Conservation (phyloP, 2,329 filamentous ascomycete species). For the Fonsecaea monophora region DNA sequence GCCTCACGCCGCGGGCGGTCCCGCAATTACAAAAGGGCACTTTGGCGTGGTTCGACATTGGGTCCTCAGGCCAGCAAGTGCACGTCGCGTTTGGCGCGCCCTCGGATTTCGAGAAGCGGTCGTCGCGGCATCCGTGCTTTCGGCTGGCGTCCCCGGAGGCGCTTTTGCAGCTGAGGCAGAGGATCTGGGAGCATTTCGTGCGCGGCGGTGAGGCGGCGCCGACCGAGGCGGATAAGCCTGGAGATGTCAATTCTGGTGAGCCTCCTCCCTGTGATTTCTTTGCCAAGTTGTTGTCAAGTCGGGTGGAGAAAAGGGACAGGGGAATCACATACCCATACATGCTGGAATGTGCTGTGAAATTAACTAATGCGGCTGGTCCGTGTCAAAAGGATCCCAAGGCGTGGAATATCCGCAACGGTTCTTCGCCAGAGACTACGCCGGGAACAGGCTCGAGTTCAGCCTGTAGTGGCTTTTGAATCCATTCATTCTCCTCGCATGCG, state of each 20-base stretch:
- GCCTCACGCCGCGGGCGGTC: slow-evolving; percentile 60
- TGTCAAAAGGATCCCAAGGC: slow-evolving; percentile 55
- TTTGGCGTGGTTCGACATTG: slow-evolving; percentile 59
- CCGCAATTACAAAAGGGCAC: slow-evolving; percentile 59
- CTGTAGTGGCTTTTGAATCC: slow-evolving; percentile 37
- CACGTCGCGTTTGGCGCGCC: slow-evolving; percentile 60
- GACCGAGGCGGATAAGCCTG: slow-evolving; percentile 62
- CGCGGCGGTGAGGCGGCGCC: slow-evolving; percentile 60
- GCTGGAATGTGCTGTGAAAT: not conserved
- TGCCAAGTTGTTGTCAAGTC: not conserved
- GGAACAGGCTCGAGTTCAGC: slow-evolving; percentile 62
- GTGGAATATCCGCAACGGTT: slow-evolving; percentile 68
- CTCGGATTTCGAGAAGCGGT: slow-evolving; percentile 61
- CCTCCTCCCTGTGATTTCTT: slow-evolving; percentile 10
- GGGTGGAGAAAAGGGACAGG: too few relatives aligned
- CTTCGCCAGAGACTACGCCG: slow-evolving; percentile 66
- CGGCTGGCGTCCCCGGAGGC: slow-evolving; percentile 56
- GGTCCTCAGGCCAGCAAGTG: slow-evolving; percentile 49
- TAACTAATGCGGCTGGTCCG: not conserved
- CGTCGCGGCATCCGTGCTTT: slow-evolving; percentile 67
- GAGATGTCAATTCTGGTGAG: slow-evolving; percentile 53
- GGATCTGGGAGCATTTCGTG: slow-evolving; percentile 61
- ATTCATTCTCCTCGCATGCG: too few relatives aligned
- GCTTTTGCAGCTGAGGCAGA: slow-evolving; percentile 56
- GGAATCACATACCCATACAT: too few relatives aligned